phyloP scores from a whole-genome alignment of 2,329 filamentous ascomycete genomes.

The Apiospora aurea region DNA sequence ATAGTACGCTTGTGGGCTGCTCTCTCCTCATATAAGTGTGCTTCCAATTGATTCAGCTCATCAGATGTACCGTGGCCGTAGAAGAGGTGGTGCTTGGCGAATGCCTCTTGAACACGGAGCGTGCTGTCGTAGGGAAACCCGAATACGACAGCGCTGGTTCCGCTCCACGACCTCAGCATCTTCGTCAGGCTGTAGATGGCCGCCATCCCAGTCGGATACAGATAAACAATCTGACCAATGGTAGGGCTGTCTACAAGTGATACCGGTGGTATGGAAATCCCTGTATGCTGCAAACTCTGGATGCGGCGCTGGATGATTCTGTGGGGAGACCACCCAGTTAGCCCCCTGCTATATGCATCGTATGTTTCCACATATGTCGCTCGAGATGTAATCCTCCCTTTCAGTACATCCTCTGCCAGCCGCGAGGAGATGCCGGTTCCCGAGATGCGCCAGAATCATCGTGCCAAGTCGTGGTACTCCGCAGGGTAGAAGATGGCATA shows the following conservation, averaged over 20 bases:
- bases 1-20: conserved; percentile 64
- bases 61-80: conserved; percentile 72
- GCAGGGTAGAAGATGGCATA: neutral
- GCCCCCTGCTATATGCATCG: neutral
- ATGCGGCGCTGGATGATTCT: neutral
- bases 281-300: neutral
- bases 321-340: neutral
- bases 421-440: neutral
- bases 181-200: neutral
- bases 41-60: conserved; percentile 86
- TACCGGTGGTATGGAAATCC: neutral
- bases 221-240: neutral
- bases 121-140: conserved; percentile 14
- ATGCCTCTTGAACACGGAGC: neutral
- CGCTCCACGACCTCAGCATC: neutral
- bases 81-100: neutral
- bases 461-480: neutral
- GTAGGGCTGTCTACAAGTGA: neutral
- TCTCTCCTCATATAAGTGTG: conserved; percentile 68
- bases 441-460: neutral
- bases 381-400: neutral
- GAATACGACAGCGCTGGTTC: neutral
- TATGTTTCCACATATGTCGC: too few species aligned
- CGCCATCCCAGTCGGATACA: neutral
- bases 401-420: neutral